These are phyloP conservation scores for Nicotiana paniculata DNA, from an alignment of 257 asterid genomes.

Conservation along the genomic window DNA sequence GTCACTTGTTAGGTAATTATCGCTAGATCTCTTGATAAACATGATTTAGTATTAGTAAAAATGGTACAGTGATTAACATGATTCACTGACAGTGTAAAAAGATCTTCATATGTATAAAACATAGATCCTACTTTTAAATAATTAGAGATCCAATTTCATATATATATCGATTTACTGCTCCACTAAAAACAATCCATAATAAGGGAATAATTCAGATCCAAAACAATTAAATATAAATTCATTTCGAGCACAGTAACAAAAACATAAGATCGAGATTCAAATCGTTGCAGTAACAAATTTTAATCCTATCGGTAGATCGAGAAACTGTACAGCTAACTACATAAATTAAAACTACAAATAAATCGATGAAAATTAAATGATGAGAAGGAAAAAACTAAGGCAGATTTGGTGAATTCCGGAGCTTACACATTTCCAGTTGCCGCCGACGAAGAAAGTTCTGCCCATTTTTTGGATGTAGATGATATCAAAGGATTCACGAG, in stretches of 20 bases:
- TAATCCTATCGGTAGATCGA: neutral
- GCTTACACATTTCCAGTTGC: slow-evolving; percentile 99
- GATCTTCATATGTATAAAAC: too few relatives aligned
- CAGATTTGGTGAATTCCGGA: slow-evolving; percentile 8
- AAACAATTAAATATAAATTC: neutral
- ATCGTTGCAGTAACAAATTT: neutral
- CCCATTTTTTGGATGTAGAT: slow-evolving; percentile 36
- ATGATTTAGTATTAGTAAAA: too few relatives aligned
- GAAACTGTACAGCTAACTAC: neutral
- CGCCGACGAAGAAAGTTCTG: slow-evolving; percentile 92
- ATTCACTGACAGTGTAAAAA: too few relatives aligned
- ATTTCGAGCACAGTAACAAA: neutral
- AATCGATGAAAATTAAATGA: neutral
- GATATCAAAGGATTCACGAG: slow-evolving; percentile 25
- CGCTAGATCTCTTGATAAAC: too few relatives aligned
- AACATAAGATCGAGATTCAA: neutral
- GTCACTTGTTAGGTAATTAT: too few relatives aligned
- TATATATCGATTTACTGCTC: neutral
- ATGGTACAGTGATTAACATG: too few relatives aligned
- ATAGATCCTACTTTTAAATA: neutral
- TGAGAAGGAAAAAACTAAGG: neutral
- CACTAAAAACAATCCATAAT: neutral
- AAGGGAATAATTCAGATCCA: neutral
- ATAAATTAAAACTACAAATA: neutral
- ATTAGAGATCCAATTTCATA: neutral